These are phyloP conservation scores for Cornus kousa DNA, from an alignment of 148 eudicot genomes.

Conservation along the genomic window DNA sequence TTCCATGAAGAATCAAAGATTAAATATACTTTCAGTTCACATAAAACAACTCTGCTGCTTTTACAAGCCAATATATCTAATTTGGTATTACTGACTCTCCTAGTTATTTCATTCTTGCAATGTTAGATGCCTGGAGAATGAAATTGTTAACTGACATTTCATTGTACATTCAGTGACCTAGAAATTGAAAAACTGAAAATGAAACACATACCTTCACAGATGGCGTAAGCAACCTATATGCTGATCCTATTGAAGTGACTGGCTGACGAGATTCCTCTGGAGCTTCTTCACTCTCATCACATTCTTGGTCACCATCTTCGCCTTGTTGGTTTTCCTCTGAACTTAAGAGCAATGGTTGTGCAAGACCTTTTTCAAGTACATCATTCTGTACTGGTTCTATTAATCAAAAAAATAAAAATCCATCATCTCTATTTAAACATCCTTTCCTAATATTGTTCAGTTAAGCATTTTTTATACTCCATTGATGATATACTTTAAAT, in stretches of 20 bases:
- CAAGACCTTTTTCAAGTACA: constrained; percentile 62
- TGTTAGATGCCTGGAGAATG: not conserved
- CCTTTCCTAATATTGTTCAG: not conserved
- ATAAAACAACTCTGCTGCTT: not conserved
- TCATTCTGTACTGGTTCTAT: constrained; percentile 44
- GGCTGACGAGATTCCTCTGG: constrained; percentile 64
- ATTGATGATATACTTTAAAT: not conserved
- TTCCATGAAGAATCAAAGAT: not conserved
- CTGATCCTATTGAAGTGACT: constrained; percentile 64
- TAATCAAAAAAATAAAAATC: not conserved
- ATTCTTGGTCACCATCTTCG: constrained; percentile 55
- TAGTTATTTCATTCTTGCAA: not conserved
- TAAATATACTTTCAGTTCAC: not conserved
- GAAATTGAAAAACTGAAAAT: constrained; percentile 1
- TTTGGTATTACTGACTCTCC: not conserved
- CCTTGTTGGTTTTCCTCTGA: constrained; percentile 41
- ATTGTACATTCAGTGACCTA: not conserved
- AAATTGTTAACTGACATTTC: not conserved
- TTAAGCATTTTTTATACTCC: not conserved
- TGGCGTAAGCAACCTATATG: constrained; percentile 91
- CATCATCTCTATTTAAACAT: not conserved
- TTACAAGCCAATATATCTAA: not conserved
- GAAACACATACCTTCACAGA: constrained; percentile 74
- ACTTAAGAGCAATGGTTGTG: constrained; percentile 59
- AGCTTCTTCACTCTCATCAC: constrained; percentile 69